phyloP scores from a whole-genome alignment of 208 protist species.

The Trypanosoma melophagium region DNA sequence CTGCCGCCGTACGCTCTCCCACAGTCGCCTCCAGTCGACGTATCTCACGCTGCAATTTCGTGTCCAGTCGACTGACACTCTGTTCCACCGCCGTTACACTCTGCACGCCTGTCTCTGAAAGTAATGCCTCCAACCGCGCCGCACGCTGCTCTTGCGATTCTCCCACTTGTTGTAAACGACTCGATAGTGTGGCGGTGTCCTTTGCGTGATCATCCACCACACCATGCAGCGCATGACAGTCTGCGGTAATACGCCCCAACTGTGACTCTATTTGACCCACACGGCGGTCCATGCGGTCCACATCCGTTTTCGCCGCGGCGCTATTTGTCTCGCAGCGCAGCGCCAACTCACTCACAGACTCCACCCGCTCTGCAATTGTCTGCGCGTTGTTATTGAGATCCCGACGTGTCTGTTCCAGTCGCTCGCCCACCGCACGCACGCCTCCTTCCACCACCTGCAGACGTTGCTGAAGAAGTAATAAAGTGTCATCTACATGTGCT shows the following conservation, averaged over 20 bases:
- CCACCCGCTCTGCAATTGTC: conserved; percentile 43
- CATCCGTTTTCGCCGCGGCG: conserved; percentile 51
- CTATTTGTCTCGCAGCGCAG: conserved; percentile 52
- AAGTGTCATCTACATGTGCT: conserved; percentile 19
- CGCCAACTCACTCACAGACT: conserved; percentile 47
- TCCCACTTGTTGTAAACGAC: conserved; percentile 42
- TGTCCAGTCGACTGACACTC: conserved; percentile 11
- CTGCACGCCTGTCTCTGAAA: neutral
- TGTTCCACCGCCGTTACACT: conserved; percentile 1
- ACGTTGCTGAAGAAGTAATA: conserved; percentile 41
- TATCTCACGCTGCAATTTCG: conserved; percentile 20
- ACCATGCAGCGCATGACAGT: conserved; percentile 18
- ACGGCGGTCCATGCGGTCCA: conserved; percentile 66
- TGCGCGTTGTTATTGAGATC: conserved; percentile 38
- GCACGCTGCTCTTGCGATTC: conserved; percentile 40
- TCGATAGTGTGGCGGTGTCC: conserved; percentile 24
- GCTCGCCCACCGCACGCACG: conserved; percentile 25
- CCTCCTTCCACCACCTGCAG: conserved; percentile 27
- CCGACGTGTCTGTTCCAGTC: conserved; percentile 31
- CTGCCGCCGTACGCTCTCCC: conserved; percentile 5
- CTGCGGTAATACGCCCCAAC: conserved; percentile 24
- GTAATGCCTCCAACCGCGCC: conserved; percentile 8
- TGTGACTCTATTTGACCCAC: conserved; percentile 40
- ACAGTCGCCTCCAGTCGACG: conserved; percentile 16
- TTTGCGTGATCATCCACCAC: conserved; percentile 41